Evolutionary conservation across 352 stramenopile species (phyloP).

Genomic region (Phytopythium kandeliae): DNA sequence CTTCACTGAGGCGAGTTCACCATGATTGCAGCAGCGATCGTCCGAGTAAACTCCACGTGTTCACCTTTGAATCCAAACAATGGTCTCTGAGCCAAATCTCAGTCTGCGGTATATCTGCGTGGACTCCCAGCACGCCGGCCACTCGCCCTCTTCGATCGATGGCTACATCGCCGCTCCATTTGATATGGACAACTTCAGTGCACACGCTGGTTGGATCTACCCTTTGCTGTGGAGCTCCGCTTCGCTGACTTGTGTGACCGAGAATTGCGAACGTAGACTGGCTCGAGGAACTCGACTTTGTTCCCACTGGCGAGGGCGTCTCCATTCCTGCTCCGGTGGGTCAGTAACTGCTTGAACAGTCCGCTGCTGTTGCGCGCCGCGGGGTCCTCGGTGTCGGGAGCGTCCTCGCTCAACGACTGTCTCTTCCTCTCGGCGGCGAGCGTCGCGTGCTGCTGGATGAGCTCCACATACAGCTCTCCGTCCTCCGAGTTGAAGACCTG

Average conservation of each 20-base stretch:
- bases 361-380: background rate
- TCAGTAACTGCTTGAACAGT: conserved; percentile 30
- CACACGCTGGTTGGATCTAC: conserved; percentile 10
- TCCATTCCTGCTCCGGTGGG: conserved; percentile 13
- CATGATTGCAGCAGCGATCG: background rate
- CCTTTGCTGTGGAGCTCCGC: conserved; percentile 2
- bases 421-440: conserved; percentile 22
- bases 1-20: conserved; percentile 13
- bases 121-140: no score
- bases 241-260: conserved; percentile 11
- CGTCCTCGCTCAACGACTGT: conserved; percentile 7
- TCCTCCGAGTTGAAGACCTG: conserved; percentile 61
- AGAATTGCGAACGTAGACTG: conserved; percentile 36
- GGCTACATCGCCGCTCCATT: background rate
- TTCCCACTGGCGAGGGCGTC: conserved; percentile 16
- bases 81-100: no score
- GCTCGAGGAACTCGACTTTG: conserved; percentile 50
- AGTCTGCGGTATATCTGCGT: no score
- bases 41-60: background rate
- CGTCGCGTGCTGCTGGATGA: conserved; percentile 26
- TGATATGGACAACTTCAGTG: conserved; percentile 8
- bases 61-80: background rate
- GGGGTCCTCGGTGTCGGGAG: conserved; percentile 6
- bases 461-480: conserved; percentile 42
- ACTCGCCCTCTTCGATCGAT: background rate